Base-by-base conservation (phyloP, 2,329 filamentous ascomycete species). In the Grosmannia clavigera region DNA sequence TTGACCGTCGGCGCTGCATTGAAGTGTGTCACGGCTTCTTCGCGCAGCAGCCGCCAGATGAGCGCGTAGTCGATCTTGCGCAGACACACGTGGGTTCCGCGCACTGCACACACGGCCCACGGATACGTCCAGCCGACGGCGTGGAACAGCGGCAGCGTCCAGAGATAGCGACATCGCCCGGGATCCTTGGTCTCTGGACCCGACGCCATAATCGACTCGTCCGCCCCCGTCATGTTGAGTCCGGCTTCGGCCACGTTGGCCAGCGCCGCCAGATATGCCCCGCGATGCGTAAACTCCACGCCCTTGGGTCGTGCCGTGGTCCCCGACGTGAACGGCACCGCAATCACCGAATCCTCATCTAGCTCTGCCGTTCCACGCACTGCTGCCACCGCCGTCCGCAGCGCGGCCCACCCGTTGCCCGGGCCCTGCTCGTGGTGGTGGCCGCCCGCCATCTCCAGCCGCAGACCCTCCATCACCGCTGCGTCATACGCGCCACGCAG, bases 1-100 rank as follows among this genome's bases (percentile, higher is more conserved):
- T 97, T 97, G 58, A 99, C 94, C 0, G 94, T 99, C 0, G 94
- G 94, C 0, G 92, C 94, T 0, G 92, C 92, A 69, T 92, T 95
- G 76, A 95, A 97, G 72, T 99, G 94, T 0, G 91, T 97, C 64
- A 99, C 87, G 7, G 82, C 78, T 72, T 97, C 89, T 58, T 90
- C 82, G 68, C 91, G 95, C 40, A 99, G 76, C 4, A 99, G 75
- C 56, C 82, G 81, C 94, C 94, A 99, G 62, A 99, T 95, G 61
- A 92, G 78, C 0, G 89, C 84, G 70, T 99, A 99, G 73, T 97
- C 91, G 65, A 99, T 90, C 76, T 96, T 97, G 62, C 94, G 83
- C 22, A 99, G 78, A 68, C 92, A 96, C 70, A 96, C 91, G 71
- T 97, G 91, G 3, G 92, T 95, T n/a, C 92, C 94, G 63, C 94